Evolutionary conservation across 805 yeast species (phyloP).

Genomic region (Saccharomycopsis lassenensis): DNA sequence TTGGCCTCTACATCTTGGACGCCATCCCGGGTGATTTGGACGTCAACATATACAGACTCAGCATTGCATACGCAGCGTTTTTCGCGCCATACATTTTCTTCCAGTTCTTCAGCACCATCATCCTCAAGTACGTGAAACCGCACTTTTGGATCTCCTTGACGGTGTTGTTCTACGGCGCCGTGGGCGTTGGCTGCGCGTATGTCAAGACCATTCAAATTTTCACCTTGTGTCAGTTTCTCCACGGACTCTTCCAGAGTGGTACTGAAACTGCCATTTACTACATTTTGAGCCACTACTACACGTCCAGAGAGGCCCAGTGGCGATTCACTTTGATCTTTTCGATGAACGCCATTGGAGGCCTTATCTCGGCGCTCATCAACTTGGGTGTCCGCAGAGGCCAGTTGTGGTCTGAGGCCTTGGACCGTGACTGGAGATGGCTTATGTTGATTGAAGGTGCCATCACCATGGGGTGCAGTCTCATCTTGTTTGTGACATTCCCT

Average conservation of each 20-base stretch:
- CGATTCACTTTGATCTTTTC: constrained; percentile 26
- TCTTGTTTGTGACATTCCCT: constrained; percentile 40
- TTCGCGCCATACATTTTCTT: constrained; percentile 14
- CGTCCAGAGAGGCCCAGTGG: constrained; percentile 31
- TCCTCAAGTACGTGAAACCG: constrained; percentile 30
- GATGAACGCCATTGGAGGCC: constrained; percentile 64
- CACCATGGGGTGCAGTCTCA: constrained; percentile 23
- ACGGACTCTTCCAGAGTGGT: constrained; percentile 35
- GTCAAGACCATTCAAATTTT: constrained; percentile 29
- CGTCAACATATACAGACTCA: too few species aligned
- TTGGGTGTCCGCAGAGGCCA: constrained; percentile 30
- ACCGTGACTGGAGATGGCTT: constrained; percentile 44
- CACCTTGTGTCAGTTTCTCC: constrained; percentile 31
- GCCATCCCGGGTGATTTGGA: too few species aligned
- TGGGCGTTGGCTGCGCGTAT: constrained; percentile 34
- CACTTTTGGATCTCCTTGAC: constrained; percentile 31
- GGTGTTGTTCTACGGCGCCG: constrained; percentile 31
- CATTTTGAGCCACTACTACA: constrained; percentile 32
- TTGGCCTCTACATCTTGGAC: too few species aligned
- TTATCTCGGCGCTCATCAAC: constrained; percentile 31
- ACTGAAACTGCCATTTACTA: constrained; percentile 37
- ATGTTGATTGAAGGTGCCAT: constrained; percentile 38
- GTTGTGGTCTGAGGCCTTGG: constrained; percentile 29
- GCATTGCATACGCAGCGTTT: constrained; percentile 10
- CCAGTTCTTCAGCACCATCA: constrained; percentile 26